These are phyloP conservation scores for Elsinoe arachidis DNA, from an alignment of 2,329 filamentous ascomycete genomes.

Conservation along the genomic window DNA sequence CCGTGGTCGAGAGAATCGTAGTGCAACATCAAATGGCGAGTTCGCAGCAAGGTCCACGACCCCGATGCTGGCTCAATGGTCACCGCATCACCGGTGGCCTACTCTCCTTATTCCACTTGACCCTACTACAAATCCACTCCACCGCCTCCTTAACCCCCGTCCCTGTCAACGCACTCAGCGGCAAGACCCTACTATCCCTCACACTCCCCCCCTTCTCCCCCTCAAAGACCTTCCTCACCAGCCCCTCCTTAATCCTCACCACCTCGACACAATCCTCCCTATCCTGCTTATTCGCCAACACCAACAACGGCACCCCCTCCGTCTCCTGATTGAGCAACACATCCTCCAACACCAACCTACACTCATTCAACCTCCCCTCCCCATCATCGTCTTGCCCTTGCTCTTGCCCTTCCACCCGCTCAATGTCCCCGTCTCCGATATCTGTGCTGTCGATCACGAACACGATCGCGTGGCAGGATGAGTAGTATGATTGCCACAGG, in stretches of 20 bases:
- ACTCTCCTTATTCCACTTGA: constrained; percentile 77
- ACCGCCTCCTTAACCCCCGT: constrained; percentile 84
- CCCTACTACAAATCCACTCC: constrained; percentile 88
- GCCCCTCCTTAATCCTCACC: constrained; percentile 90
- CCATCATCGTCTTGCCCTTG: constrained; percentile 19
- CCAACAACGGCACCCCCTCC: constrained; percentile 81
- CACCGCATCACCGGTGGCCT: constrained; percentile 11
- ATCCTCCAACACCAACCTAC: constrained; percentile 77
- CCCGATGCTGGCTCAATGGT: too few species aligned
- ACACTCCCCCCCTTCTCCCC: constrained; percentile 80
- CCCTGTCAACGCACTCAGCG: constrained; percentile 79
- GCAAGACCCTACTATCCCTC: constrained; percentile 81
- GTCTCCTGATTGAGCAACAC: constrained; percentile 82
- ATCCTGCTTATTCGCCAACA: constrained; percentile 96
- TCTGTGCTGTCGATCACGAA: constrained; percentile 96
- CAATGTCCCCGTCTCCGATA: constrained; percentile 73
- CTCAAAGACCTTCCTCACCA: constrained; percentile 93
- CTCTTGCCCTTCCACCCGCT: constrained; percentile 30
- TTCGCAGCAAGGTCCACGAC: too few species aligned
- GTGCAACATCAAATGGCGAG: too few species aligned
- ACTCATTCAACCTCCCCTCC: constrained; percentile 69
- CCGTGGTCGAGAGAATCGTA: too few species aligned
- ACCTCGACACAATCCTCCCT: constrained; percentile 96
- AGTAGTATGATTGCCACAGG: constrained; percentile 94
- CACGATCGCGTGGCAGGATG: constrained; percentile 88